Percentiles rank a stretch among this genome's conserved stretches.
Conservation (phyloP, 2,329 filamentous ascomycete species). For the Arthroderma sp. region DNA sequence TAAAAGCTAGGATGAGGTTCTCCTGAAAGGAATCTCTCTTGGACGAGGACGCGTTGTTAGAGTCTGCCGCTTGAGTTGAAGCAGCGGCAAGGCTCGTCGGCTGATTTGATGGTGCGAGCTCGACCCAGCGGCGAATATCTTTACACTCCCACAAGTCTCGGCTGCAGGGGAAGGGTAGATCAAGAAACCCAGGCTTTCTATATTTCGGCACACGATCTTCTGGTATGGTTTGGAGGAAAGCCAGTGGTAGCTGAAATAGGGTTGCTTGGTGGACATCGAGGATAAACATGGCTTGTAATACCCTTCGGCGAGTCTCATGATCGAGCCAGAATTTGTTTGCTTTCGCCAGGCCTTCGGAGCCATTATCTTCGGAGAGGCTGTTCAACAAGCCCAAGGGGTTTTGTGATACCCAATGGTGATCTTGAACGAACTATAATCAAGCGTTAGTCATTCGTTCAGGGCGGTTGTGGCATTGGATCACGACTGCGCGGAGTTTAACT, state of each 20-base stretch:
- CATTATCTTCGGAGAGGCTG: conserved; percentile 15
- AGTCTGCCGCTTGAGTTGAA: conserved; percentile 7
- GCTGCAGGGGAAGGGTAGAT: conserved; percentile 21
- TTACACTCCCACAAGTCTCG: conserved; percentile 21
- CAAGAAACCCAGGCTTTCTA: conserved; percentile 8
- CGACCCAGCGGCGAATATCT: conserved; percentile 16
- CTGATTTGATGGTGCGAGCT: neutral
- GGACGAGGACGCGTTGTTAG: conserved; percentile 6
- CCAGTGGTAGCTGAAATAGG: conserved; percentile 20
- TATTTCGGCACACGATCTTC: conserved; percentile 4
- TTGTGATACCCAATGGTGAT: conserved; percentile 17
- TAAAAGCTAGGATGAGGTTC: conserved; percentile 14
- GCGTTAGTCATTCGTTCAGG: conserved; percentile 4
- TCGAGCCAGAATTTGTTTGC: conserved; percentile 24
- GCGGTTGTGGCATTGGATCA: no score
- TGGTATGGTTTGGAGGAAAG: conserved; percentile 15
- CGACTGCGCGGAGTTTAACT: conserved; percentile 7
- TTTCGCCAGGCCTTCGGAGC: conserved; percentile 14
- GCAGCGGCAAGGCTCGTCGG: conserved; percentile 12
- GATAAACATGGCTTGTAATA: conserved; percentile 22
- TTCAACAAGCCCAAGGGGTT: conserved; percentile 20
- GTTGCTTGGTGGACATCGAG: conserved; percentile 21
- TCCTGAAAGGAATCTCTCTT: conserved; percentile 15
- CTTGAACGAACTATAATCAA: conserved; percentile 14
- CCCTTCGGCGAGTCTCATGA: conserved; percentile 21